phyloP scores from a whole-genome alignment of 116 monocot species.

The Posidonia oceanica region DNA sequence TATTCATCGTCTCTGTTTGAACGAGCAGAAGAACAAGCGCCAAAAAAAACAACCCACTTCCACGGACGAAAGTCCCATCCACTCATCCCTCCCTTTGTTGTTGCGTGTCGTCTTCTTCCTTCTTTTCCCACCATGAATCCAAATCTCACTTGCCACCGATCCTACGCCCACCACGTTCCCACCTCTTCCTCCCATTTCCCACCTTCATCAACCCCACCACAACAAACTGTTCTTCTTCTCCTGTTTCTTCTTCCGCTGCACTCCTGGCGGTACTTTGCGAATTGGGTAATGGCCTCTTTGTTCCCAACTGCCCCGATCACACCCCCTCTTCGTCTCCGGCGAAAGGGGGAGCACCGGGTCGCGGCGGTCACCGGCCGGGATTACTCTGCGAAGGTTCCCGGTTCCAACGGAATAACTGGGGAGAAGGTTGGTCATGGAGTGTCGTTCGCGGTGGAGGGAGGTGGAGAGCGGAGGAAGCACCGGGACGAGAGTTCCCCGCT shows the following conservation, averaged over 20 bases:
- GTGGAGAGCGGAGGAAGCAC: background rate
- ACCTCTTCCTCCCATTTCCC: background rate
- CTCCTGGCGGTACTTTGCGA: background rate
- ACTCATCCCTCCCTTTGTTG: too few relatives aligned
- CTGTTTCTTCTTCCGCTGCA: background rate
- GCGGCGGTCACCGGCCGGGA: background rate
- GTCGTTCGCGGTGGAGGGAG: background rate
- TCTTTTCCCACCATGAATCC: too few relatives aligned
- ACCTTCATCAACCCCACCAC: background rate
- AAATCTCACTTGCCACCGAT: too few relatives aligned
- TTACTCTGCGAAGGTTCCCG: background rate
- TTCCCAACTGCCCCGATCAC: background rate
- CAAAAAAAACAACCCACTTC: too few relatives aligned
- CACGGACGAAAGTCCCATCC: too few relatives aligned
- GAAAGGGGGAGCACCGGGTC: background rate
- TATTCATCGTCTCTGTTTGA: too few relatives aligned
- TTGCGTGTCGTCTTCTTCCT: too few relatives aligned
- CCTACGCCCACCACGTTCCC: background rate
- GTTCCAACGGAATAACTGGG: background rate
- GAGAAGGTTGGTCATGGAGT: background rate
- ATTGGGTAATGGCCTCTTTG: background rate
- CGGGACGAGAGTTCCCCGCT: background rate
- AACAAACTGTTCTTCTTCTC: background rate
- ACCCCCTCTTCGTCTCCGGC: background rate
- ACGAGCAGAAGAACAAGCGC: too few relatives aligned